Base-by-base conservation (phyloP, 2,329 filamentous ascomycete genomes). In the Teratosphaeria pseudoeucalypti region DNA sequence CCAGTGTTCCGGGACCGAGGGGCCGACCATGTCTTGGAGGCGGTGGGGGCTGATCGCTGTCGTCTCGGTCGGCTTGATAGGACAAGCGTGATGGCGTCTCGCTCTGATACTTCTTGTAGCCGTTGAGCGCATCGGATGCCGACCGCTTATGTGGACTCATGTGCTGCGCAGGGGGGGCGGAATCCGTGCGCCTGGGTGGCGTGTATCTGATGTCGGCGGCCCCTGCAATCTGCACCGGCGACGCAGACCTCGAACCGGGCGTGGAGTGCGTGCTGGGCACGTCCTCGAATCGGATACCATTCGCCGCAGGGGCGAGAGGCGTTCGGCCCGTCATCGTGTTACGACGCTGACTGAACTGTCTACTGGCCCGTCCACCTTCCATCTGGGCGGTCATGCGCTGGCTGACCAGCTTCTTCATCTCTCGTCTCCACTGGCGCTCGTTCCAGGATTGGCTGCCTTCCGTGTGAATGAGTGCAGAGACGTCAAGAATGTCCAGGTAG, bases 401-500 rank as follows among this genome's bases (percentile, higher is more conserved):
- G 4, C 88, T 85, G 0, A 92, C 96, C 53, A 92, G 78, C 60
- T 96, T 91, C 75, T 96, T 97, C 71, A 99, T 76, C 68, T 87
- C 85, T 70, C 86, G 88, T 65, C 92, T 85, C 94, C 94, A 99
- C 65, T 96, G 89, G 27, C 86, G 82, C 74, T 97, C 94, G 53
- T 80, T 85, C 91, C 92, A 96, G 27, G 75, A 78, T 23, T 82
- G 77, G 72, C 88, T 95, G 23, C 88, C 89, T 2, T 90, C 82
- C 2, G 87, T 86, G 63, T 88, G 81, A 62, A 99, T 91, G 52
- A 97, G 77, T 57, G 82, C 82, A 3, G 87, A 85, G 16, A 97
- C 89, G 70, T 99, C 94, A 59, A 92, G 76, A 39, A 91, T 85
- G 69, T 97, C 94, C 29, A 99, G 77, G 69, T 97, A 97, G 0